Percentiles rank a stretch among this genome's conserved stretches.
These are phyloP conservation scores for Candida methanosorbosa DNA, from an alignment of 805 yeast genomes.

Conservation along the genomic window DNA sequence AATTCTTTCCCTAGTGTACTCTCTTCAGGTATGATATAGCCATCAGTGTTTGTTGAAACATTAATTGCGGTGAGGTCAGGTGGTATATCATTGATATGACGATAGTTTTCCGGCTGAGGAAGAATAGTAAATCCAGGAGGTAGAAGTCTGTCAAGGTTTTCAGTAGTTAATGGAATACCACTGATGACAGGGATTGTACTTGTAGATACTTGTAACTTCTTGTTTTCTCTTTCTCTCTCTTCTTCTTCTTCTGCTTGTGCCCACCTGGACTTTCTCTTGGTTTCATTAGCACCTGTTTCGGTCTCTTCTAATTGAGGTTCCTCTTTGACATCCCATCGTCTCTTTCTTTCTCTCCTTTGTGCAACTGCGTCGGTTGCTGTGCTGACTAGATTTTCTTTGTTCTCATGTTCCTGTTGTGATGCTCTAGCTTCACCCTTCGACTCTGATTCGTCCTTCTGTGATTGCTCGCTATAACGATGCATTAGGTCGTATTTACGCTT, in stretches of 20 bases:
- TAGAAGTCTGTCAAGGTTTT: constrained; percentile 36
- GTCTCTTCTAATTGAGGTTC: constrained; percentile 5
- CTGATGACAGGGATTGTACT: constrained; percentile 18
- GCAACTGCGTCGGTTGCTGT: constrained; percentile 5
- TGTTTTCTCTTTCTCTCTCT: constrained; percentile 10
- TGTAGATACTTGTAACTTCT: constrained; percentile 2
- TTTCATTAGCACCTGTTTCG: constrained; percentile 1
- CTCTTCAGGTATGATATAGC: constrained; percentile 48
- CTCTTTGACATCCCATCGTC: constrained; percentile 37
- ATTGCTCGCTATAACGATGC: constrained; percentile 5
- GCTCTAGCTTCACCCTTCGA: constrained; percentile 7
- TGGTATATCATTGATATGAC: constrained; percentile 24
- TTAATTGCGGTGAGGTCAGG: constrained; percentile 26
- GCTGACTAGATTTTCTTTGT: constrained; percentile 23
- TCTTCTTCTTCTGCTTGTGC: constrained; percentile 10
- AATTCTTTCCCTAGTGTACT: constrained; percentile 20
- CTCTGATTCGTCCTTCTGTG: constrained; percentile 7
- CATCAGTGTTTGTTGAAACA: constrained; percentile 16
- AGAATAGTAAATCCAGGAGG: constrained; percentile 42
- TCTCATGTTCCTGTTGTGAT: constrained; percentile 32
- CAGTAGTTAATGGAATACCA: constrained; percentile 34
- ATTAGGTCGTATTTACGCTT: constrained; percentile 21
- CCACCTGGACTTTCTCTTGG: constrained; percentile 14
- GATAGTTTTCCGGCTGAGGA: constrained; percentile 36
- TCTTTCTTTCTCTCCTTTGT: constrained; percentile 16